A percentile compares a stretch with the other conserved stretches of the same genome.
Conservation (phyloP, 345 rosid species). For the Salix brachista region DNA sequence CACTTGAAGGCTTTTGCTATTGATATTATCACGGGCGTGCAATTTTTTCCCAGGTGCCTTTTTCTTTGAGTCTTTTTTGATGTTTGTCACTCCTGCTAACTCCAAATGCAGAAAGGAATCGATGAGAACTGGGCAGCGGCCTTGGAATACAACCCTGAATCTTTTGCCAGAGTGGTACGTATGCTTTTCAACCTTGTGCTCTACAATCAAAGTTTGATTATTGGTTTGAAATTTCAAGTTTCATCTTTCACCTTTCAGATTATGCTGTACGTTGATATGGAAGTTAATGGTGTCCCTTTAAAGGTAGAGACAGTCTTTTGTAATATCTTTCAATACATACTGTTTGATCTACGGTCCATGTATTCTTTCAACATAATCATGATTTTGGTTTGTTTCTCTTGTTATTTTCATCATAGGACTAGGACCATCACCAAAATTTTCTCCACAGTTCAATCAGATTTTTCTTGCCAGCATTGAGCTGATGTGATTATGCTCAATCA, state of each 20-base stretch:
- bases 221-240: conserved; percentile 9
- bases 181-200: conserved; percentile 15
- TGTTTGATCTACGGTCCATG: background rate
- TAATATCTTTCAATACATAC: background rate
- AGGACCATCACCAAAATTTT: background rate
- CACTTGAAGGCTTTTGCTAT: background rate
- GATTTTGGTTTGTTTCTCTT: background rate
- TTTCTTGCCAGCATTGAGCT: background rate
- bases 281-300: conserved; percentile 86
- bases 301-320: conserved; percentile 52
- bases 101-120: conserved; percentile 78
- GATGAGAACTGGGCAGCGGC: conserved; percentile 99
- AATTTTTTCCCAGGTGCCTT: background rate
- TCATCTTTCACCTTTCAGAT: conserved; percentile 43
- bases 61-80: background rate
- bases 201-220: conserved; percentile 2
- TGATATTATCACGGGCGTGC: background rate
- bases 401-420: background rate
- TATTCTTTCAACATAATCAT: background rate
- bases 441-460: background rate
- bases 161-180: conserved; percentile 97
- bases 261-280: conserved; percentile 98
- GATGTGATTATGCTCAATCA: background rate
- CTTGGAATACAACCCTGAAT: conserved; percentile 93
- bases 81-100: conserved; percentile 6